phyloP scores from a whole-genome alignment of 495 filamentous ascomycete genomes.

The Penicillium flavigenum region DNA sequence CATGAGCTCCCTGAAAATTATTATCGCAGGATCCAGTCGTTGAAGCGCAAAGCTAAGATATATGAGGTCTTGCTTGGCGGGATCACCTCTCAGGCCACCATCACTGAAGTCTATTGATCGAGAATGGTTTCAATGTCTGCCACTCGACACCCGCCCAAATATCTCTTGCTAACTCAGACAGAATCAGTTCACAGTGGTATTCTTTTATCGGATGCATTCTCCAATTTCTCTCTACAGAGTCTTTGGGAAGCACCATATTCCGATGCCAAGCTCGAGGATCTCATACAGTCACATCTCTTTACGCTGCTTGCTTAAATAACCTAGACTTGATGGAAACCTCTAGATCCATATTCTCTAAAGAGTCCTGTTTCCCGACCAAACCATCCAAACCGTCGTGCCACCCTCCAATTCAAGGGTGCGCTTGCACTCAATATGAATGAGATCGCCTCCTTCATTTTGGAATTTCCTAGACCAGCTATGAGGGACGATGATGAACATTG shows the following conservation, averaged over 20 bases:
- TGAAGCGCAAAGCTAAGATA: neutral
- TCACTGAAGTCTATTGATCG: neutral
- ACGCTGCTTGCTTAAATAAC: conserved; percentile 19
- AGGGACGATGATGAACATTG: neutral
- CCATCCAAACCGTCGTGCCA: conserved; percentile 19
- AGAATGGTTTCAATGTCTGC: conserved; percentile 4
- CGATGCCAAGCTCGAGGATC: conserved; percentile 14
- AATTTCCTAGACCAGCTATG: conserved; percentile 3
- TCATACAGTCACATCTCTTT: conserved; percentile 22
- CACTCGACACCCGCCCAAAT: neutral
- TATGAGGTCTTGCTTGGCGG: neutral
- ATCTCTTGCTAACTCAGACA: neutral
- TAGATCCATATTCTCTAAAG: neutral
- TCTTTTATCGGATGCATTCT: neutral
- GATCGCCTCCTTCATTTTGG: conserved; percentile 18
- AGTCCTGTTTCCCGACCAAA: conserved; percentile 14
- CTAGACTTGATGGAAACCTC: conserved; percentile 18
- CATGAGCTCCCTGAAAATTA: conserved; percentile 8
- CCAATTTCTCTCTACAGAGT: neutral
- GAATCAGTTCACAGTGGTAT: neutral
- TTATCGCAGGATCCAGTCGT: neutral
- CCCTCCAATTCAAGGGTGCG: conserved; percentile 15
- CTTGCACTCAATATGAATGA: conserved; percentile 22
- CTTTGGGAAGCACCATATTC: conserved; percentile 14
- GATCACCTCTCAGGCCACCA: neutral